Conservation (phyloP, 345 rosid genomes). For the Lepidium aucheri region DNA sequence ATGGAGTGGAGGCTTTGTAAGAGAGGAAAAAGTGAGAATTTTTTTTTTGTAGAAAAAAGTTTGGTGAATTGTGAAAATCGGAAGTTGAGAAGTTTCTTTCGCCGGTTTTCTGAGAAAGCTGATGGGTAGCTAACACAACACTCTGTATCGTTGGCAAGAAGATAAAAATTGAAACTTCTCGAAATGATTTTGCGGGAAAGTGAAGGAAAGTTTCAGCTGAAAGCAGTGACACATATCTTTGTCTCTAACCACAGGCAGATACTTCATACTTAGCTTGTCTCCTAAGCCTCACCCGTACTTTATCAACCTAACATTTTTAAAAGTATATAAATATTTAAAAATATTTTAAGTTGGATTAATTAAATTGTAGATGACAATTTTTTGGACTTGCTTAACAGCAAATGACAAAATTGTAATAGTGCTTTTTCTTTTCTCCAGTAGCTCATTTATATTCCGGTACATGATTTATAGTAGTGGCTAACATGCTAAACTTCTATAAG, state of each 20-base stretch:
- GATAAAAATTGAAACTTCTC: conserved; percentile 22
- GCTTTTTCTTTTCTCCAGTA: too few species aligned
- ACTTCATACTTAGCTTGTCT: conserved; percentile 10
- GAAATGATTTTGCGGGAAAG: conserved; percentile 49
- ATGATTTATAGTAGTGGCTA: too few species aligned
- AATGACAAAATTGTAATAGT: too few species aligned
- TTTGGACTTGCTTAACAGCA: too few species aligned
- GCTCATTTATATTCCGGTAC: too few species aligned
- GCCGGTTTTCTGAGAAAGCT: conserved; percentile 11
- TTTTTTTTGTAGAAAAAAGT: conserved; percentile 12
- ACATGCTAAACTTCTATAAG: too few species aligned
- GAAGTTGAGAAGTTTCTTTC: conserved; percentile 56
- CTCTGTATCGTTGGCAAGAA: conserved; percentile 17
- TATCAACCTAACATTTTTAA: not conserved
- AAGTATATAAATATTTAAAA: not conserved
- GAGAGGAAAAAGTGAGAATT: not conserved
- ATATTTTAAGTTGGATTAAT: too few species aligned
- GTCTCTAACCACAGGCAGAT: conserved; percentile 20
- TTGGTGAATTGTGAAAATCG: conserved; percentile 40
- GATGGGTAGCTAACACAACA: conserved; percentile 18
- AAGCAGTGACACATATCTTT: conserved; percentile 15
- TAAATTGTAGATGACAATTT: too few species aligned
- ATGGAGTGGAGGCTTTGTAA: conserved; percentile 19
- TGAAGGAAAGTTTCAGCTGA: conserved; percentile 52
- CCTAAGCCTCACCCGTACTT: conserved; percentile 18